Base-by-base conservation (phyloP, 2,329 filamentous ascomycete species). In the Botryotinia calthae region DNA sequence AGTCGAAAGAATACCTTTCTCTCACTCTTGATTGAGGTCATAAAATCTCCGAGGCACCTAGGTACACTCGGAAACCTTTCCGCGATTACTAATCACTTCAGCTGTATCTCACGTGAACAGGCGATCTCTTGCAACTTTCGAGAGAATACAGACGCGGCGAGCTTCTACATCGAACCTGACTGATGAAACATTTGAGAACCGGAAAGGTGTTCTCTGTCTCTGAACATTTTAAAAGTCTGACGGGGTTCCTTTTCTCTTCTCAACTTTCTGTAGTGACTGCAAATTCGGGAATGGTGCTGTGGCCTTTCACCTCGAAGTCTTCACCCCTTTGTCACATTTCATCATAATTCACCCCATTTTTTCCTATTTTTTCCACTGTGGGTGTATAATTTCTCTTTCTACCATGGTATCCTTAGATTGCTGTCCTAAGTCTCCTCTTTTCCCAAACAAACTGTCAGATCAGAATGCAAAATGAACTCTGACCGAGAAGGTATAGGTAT, bases 181-280 rank as follows among this genome's bases (percentile, higher is more conserved):
- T n/a, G 48, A n/a, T 7, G 12, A n/a, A 16, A n/a, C 4, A 51
- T n/a, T 51, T 51, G 48, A n/a, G 25, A 54, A 54, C 12, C 2
- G 8, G 16, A n/a, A n/a, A 16, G 48, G 25, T 8, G 0, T 54
- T 54, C 48, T 54, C 25, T 5, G 6, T 54, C 5, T n/a, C 6
- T 16, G 9, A 4, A 7, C 25, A n/a, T n/a, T n/a, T 5, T 4
- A 16, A n/a, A 54, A 1, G 25, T 0, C 2, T 10, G 48, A 16
- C 10, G 1, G 25, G 12, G 48, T 3, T 54, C 25, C 16, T n/a
- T 2, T 48, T 22, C 20, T 3, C 25, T 54, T 54, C 14, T 54
- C 5, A n/a, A 54, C 4, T 51, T 25, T 7, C 25, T 8, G 10
- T 16, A 22, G 16, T 18, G 5, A 14, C 34, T 62, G 12, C 25